A percentile compares a stretch with the other conserved stretches of the same genome.
phyloP scores from a whole-genome alignment of 139 green algal species.

The Astrephomene gubernaculifera region DNA sequence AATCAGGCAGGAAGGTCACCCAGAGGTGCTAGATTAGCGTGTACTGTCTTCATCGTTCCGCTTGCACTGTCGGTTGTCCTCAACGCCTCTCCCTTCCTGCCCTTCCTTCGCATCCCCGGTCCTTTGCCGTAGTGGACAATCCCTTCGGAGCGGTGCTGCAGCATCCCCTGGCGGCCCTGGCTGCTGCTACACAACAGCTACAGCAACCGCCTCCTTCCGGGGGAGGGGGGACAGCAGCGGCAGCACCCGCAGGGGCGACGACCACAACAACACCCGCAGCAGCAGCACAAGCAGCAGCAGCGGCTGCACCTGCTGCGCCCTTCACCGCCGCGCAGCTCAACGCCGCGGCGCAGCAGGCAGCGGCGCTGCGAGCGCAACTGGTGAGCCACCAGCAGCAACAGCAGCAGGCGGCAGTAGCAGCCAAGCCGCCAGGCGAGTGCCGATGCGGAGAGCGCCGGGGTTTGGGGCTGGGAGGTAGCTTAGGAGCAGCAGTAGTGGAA shows the following conservation, averaged over 20 bases:
- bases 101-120: not conserved
- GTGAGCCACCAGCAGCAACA: conserved; percentile 3
- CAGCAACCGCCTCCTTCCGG: no score
- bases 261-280: not conserved
- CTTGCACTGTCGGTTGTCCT: no score
- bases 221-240: no score
- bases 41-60: no score
- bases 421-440: not conserved
- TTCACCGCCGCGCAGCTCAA: conserved; percentile 31
- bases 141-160: not conserved
- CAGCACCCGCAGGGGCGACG: not conserved
- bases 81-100: not conserved
- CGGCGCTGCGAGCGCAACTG: not conserved
- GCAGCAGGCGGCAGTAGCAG: not conserved
- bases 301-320: not conserved
- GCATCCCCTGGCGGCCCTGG: conserved; percentile 11
- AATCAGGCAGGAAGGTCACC: no score
- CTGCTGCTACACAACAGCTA: no score
- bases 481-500: no score
- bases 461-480: no score
- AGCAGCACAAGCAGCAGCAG: not conserved
- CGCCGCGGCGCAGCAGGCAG: conserved; percentile 27
- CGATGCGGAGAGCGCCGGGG: no score
- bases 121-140: not conserved
- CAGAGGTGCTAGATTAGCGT: no score